Percentiles rank a stretch among this genome's conserved stretches.
Evolutionary conservation across 2,329 filamentous ascomycete species (phyloP).

Genomic region (Trichoderma cornu-damae): DNA sequence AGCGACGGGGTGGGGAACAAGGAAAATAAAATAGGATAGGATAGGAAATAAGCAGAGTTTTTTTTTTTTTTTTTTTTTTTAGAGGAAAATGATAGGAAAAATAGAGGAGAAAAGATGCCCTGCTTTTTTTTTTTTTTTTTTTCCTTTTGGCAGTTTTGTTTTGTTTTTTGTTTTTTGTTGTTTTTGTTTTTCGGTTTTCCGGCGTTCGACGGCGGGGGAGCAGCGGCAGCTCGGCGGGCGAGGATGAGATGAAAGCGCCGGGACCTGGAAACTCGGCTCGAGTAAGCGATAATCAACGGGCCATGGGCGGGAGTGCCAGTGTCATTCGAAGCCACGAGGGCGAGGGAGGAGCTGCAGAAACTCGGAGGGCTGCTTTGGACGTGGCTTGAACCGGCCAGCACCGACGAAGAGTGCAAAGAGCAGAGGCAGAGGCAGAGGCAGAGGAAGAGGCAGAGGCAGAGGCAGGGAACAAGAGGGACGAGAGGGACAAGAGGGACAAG

Average conservation of each 20-base stretch:
- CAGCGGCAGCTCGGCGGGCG: slow-evolving; percentile 8
- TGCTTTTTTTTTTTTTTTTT: no score
- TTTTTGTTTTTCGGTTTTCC: not conserved
- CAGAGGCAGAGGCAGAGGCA: slow-evolving; percentile 1
- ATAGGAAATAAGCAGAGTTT: not conserved
- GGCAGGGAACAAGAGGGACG: not conserved
- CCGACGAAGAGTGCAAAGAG: not conserved
- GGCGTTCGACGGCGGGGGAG: slow-evolving; percentile 4
- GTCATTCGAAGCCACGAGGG: slow-evolving; percentile 10
- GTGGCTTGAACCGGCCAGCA: not conserved
- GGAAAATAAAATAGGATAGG: not conserved
- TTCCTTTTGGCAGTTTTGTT: no score
- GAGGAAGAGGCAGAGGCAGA: not conserved
- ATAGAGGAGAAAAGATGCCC: not conserved
- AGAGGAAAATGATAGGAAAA: not conserved
- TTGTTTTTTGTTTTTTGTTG: no score
- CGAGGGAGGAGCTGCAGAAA: slow-evolving; percentile 1
- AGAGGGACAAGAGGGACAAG: slow-evolving; percentile 6
- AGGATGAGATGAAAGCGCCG: slow-evolving; percentile 14
- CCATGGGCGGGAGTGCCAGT: slow-evolving; percentile 6
- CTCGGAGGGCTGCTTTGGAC: not conserved
- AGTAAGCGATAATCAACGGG: slow-evolving; percentile 18
- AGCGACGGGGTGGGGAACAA: not conserved
- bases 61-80: no score
- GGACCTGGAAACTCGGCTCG: slow-evolving; percentile 18